Percentiles rank a stretch among this genome's conserved stretches.
phyloP scores from a whole-genome alignment of 768 basidiomycete genomes.

The Leccinum incarnatum region DNA sequence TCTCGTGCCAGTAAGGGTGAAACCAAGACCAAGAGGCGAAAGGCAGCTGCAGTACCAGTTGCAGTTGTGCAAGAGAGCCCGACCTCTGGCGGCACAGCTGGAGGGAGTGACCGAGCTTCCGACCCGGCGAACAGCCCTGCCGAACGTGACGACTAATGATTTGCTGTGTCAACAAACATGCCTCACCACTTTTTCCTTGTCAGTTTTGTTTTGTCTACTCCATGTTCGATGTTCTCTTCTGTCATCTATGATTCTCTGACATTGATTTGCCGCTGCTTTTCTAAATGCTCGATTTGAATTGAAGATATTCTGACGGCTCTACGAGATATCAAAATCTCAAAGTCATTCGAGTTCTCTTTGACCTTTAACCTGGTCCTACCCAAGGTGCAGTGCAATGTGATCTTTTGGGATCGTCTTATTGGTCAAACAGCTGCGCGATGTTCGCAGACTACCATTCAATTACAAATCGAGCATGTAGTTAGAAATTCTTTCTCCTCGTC shows the following conservation, averaged over 20 bases:
- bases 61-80: slow-evolving; percentile 14
- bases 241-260: slow-evolving; percentile 7
- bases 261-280: not conserved
- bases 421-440: slow-evolving; percentile 28
- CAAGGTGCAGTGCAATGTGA: slow-evolving; percentile 15
- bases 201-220: slow-evolving; percentile 4
- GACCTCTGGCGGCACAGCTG: slow-evolving; percentile 23
- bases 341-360: slow-evolving; percentile 27
- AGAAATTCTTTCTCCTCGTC: not conserved
- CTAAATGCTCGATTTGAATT: slow-evolving; percentile 18
- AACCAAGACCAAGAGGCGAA: slow-evolving; percentile 34
- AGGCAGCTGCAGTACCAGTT: slow-evolving; percentile 8
- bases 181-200: not conserved
- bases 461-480: slow-evolving; percentile 9
- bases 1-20: slow-evolving; percentile 30
- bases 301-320: slow-evolving; percentile 27
- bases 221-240: slow-evolving; percentile 12
- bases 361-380: slow-evolving; percentile 29
- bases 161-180: slow-evolving; percentile 1
- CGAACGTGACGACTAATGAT: slow-evolving; percentile 23
- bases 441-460: slow-evolving; percentile 20
- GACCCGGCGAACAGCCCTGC: slow-evolving; percentile 26
- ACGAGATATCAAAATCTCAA: slow-evolving; percentile 17
- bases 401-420: slow-evolving; percentile 27
- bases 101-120: slow-evolving; percentile 28